A percentile compares a stretch with the other conserved stretches of the same genome.
Conservation (phyloP, 768 basidiomycete species). For the Polyporus arcularius region DNA sequence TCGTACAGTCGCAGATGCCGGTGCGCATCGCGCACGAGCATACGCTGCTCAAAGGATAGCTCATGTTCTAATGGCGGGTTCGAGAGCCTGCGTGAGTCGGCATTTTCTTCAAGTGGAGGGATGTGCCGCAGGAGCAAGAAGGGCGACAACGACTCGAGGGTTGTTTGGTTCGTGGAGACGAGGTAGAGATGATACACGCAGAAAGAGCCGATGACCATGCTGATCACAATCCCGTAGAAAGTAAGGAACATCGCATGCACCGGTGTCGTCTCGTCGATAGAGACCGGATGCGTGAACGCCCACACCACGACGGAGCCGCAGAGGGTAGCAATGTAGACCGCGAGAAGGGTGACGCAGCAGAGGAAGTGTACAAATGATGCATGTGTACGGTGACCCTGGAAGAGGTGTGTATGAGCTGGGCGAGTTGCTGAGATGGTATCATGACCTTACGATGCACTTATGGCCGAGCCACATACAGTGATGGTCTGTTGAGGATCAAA, state of each 20-base stretch:
- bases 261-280: conserved; percentile 63
- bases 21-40: conserved; percentile 65
- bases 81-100: conserved; percentile 47
- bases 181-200: conserved; percentile 76
- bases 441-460: conserved; percentile 66
- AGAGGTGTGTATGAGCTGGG: neutral
- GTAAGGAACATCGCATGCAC: conserved; percentile 70
- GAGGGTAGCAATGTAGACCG: conserved; percentile 59
- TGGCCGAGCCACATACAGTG: conserved; percentile 85
- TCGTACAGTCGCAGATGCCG: conserved; percentile 64
- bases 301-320: conserved; percentile 57
- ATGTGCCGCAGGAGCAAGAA: conserved; percentile 73
- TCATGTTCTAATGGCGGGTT: conserved; percentile 75
- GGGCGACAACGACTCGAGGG: conserved; percentile 73
- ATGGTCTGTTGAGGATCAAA: conserved; percentile 54
- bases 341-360: conserved; percentile 58
- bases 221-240: conserved; percentile 58
- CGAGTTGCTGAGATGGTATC: neutral
- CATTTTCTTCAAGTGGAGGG: conserved; percentile 57
- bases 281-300: conserved; percentile 63
- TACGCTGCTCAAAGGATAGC: conserved; percentile 63
- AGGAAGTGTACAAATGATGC: conserved; percentile 84
- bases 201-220: conserved; percentile 75
- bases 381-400: conserved; percentile 80
- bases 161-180: conserved; percentile 82